These are phyloP conservation scores for Colletotrichum tropicale DNA, from an alignment of 2,329 filamentous ascomycete genomes.

Conservation along the genomic window DNA sequence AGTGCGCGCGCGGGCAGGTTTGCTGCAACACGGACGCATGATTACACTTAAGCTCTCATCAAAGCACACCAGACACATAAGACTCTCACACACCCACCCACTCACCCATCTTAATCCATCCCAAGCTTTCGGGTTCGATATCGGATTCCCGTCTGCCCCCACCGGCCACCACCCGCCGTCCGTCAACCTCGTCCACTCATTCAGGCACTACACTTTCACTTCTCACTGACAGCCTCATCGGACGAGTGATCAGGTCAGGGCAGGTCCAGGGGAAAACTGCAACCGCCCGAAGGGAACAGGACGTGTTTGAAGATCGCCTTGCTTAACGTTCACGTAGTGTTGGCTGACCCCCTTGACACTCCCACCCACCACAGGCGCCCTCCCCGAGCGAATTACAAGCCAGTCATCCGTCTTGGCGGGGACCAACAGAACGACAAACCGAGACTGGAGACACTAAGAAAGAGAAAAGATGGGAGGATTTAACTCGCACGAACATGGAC, in stretches of 20 bases:
- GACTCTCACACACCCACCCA: background rate
- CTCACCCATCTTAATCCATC: background rate
- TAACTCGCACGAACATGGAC: background rate
- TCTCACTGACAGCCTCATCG: background rate
- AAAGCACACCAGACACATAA: background rate
- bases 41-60: background rate
- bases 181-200: background rate
- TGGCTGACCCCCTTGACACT: background rate
- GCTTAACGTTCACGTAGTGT: background rate
- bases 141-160: background rate
- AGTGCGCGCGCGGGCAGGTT: background rate
- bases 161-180: background rate
- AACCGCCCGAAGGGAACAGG: background rate
- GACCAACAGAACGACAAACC: background rate
- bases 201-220: background rate
- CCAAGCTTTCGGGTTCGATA: constrained; percentile 9
- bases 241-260: background rate
- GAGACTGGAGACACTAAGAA: background rate
- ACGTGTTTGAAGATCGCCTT: background rate
- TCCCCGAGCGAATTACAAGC: background rate
- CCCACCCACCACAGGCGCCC: background rate
- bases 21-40: background rate
- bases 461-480: background rate
- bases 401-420: background rate
- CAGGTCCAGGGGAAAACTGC: background rate